Evolutionary conservation across 2,329 filamentous ascomycete species (phyloP), one percentile per base, ranked within the genome.

Genomic region (Ophiocordyceps camponoti-floridani): DNA sequence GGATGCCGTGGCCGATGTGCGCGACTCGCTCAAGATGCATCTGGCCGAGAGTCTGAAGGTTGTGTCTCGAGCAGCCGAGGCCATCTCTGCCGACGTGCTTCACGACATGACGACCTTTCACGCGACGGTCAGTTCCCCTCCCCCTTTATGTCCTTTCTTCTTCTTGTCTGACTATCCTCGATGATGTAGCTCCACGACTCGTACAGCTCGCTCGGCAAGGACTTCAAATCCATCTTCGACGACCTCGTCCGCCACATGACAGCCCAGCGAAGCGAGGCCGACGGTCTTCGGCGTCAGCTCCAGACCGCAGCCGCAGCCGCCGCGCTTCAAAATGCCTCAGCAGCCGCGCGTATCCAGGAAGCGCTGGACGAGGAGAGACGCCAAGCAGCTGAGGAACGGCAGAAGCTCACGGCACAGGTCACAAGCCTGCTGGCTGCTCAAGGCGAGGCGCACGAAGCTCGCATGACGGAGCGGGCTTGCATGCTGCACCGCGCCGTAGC

Each of bases 31-130:
- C 44, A 95, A 95, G 66, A 69, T 75, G 43, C 82, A 82, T 49
- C 84, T 96, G 42, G 84, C 85, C 2, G 79, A 87, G 55, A 89
- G 88, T 9, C 68, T 96, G 40, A 80, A 85, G 54, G 79, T 85
- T 26, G 77, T 96, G 19, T 87, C 87, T 2, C 73, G 73, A 11
- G 86, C 88, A 10, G 87, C 89, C 2, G 85, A 89, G 62, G 79
- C 82, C 45, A 95, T 96, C 49, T 86, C 87, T 0, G 83, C 81
- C 12, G 89, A 93, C 53, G 88, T 96, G 42, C 75, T 94, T 47
- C 81, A 75, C 47, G 89, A 96, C 60, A 73, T 98, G 48, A 75
- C 78, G 30, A 72, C 74, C n/a, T 93, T 96, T 55, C 86, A 95
- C 59, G 75, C 70, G 43, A 79, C 66, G 48, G 61, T 63, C 79